Conservation (phyloP, 495 filamentous ascomycete genomes). For the Neurospora pannonica region DNA sequence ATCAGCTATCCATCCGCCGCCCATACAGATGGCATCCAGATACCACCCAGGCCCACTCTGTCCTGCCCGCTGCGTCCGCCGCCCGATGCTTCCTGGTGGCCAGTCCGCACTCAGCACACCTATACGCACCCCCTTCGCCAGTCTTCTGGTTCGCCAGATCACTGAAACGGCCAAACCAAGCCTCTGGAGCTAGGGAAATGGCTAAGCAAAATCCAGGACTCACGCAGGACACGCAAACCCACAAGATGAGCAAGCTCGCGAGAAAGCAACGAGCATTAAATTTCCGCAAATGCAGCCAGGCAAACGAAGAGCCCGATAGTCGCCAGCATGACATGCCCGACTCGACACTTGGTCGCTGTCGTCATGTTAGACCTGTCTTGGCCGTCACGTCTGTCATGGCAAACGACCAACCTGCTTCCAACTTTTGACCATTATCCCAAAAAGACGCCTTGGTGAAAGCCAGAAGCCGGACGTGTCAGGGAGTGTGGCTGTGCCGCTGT, state of each 20-base stretch:
- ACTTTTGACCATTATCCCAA: not conserved
- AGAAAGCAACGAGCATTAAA: not conserved
- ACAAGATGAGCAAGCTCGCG: not conserved
- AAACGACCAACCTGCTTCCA: not conserved
- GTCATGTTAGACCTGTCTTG: not conserved
- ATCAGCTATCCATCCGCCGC: not conserved
- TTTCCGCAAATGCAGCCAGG: not conserved
- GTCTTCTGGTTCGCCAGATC: not conserved
- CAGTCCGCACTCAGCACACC: not conserved
- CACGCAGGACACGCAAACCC: not conserved
- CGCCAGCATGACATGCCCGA: not conserved
- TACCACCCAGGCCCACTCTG: not conserved
- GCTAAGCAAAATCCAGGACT: not conserved
- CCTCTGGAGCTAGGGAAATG: not conserved
- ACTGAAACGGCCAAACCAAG: not conserved
- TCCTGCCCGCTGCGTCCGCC: not conserved
- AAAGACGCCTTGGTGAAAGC: constrained; percentile 14
- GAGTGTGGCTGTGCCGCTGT: not conserved
- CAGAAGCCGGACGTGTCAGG: not conserved
- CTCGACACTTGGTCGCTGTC: not conserved
- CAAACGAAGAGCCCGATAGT: not conserved
- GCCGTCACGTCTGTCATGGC: not conserved
- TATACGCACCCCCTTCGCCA: not conserved
- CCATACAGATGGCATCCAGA: not conserved
- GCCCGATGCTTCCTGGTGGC: not conserved